These are phyloP conservation scores for Xylaria grammica DNA, from an alignment of 495 filamentous ascomycete species.

Conservation along the genomic window DNA sequence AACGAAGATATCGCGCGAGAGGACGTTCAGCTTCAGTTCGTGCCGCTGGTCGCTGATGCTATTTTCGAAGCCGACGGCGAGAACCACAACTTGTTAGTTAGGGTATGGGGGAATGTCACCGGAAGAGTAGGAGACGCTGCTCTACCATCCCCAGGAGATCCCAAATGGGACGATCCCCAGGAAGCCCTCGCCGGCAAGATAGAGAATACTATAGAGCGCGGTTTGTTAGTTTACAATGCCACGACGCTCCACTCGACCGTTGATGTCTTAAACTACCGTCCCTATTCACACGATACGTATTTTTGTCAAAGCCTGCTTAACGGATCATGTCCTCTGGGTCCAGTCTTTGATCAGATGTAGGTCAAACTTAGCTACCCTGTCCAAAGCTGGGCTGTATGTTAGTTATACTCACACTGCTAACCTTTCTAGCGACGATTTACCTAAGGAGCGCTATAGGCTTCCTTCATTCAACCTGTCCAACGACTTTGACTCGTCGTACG, in stretches of 20 bases:
- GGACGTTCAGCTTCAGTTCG: conserved; percentile 71
- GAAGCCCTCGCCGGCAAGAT: conserved; percentile 75
- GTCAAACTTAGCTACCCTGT: conserved; percentile 32
- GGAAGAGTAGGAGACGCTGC: conserved; percentile 55
- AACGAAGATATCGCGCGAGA: conserved; percentile 43
- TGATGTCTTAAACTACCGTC: conserved; percentile 74
- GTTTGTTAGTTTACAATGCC: conserved; percentile 45
- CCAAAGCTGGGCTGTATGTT: background rate
- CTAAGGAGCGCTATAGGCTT: conserved; percentile 50
- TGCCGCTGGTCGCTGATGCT: conserved; percentile 73
- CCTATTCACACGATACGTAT: conserved; percentile 56
- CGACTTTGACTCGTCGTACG: conserved; percentile 79
- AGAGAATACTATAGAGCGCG: conserved; percentile 57
- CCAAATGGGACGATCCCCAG: conserved; percentile 58
- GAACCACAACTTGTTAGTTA: conserved; percentile 74
- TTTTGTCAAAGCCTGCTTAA: conserved; percentile 72
- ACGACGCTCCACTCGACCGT: conserved; percentile 73
- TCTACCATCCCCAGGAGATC: conserved; percentile 61
- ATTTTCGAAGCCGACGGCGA: conserved; percentile 66
- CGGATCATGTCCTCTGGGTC: conserved; percentile 73
- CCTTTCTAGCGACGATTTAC: conserved; percentile 8
- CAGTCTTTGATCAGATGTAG: conserved; percentile 67
- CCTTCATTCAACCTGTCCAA: conserved; percentile 76
- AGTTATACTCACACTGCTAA: conserved; percentile 3
- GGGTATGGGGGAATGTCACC: conserved; percentile 88